Evolutionary conservation across 2,329 filamentous ascomycete species (phyloP).

Genomic region (Paraphaeosphaeria sporulosa): DNA sequence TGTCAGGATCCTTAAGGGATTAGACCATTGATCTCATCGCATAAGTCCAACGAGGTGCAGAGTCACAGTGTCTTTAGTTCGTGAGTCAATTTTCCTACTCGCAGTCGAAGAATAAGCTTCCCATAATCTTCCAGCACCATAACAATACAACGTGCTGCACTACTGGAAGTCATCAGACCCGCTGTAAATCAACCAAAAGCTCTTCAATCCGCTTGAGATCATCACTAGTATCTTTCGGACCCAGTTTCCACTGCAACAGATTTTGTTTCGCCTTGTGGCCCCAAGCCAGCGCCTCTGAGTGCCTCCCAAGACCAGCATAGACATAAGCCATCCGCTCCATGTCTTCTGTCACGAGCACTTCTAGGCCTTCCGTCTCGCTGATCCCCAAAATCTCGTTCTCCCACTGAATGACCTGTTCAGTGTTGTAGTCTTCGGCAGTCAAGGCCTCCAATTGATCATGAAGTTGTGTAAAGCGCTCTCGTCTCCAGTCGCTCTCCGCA

Average conservation of each 20-base stretch:
- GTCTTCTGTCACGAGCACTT: slow-evolving; percentile 29
- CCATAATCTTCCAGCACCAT: neutral
- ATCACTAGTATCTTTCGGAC: slow-evolving; percentile 24
- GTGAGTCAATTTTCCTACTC: too few relatives aligned
- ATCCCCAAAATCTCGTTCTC: slow-evolving; percentile 34
- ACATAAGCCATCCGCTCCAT: slow-evolving; percentile 38
- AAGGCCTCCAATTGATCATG: slow-evolving; percentile 23
- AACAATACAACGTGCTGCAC: neutral
- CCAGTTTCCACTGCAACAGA: slow-evolving; percentile 30
- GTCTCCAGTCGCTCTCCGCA: slow-evolving; percentile 28
- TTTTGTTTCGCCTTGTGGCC: slow-evolving; percentile 29
- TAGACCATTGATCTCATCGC: too few relatives aligned
- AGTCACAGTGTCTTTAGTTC: too few relatives aligned
- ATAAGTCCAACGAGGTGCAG: too few relatives aligned
- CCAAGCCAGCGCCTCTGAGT: slow-evolving; percentile 26
- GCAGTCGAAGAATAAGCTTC: too few relatives aligned
- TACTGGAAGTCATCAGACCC: neutral
- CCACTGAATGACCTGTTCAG: slow-evolving; percentile 31
- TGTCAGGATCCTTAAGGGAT: too few relatives aligned
- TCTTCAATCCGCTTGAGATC: slow-evolving; percentile 27
- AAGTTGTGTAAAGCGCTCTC: slow-evolving; percentile 26
- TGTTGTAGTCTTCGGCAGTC: slow-evolving; percentile 30
- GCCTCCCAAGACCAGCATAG: slow-evolving; percentile 27
- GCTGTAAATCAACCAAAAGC: slow-evolving; percentile 26
- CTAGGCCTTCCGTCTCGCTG: slow-evolving; percentile 29